A percentile compares a stretch with the other conserved stretches of the same genome.
phyloP scores from a whole-genome alignment of 805 yeast species.

The Candida schatavii region DNA sequence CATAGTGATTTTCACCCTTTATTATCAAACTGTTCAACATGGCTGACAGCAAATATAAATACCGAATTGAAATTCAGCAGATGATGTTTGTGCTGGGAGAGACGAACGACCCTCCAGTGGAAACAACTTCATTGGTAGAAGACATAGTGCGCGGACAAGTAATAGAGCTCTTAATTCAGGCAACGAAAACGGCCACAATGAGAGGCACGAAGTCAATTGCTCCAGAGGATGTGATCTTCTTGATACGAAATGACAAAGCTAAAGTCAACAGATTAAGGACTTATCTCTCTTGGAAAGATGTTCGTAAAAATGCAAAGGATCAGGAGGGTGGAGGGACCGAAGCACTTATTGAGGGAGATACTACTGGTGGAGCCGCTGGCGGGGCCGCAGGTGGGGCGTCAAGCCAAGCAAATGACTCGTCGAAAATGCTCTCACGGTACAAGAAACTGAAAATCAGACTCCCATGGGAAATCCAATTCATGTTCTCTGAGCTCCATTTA shows the following conservation, averaged over 20 bases:
- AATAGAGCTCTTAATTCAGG: slow-evolving; percentile 74
- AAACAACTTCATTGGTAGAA: slow-evolving; percentile 88
- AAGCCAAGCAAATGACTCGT: slow-evolving; percentile 31
- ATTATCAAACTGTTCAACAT: too few relatives aligned
- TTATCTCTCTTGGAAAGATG: slow-evolving; percentile 94
- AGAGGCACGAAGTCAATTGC: slow-evolving; percentile 83
- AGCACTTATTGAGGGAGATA: slow-evolving; percentile 50
- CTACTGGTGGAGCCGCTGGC: slow-evolving; percentile 38
- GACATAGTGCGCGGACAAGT: slow-evolving; percentile 96
- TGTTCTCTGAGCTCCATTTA: slow-evolving; percentile 88
- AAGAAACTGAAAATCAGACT: slow-evolving; percentile 77
- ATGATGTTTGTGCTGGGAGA: slow-evolving; percentile 99
- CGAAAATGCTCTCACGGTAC: slow-evolving; percentile 45
- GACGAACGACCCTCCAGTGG: slow-evolving; percentile 88
- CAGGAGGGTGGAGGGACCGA: slow-evolving; percentile 52
- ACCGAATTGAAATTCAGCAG: slow-evolving; percentile 88
- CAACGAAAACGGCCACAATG: slow-evolving; percentile 70
- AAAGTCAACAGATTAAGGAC: slow-evolving; percentile 90
- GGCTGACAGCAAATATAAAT: slow-evolving; percentile 55
- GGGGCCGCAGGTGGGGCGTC: slow-evolving; percentile 36
- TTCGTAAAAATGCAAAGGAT: slow-evolving; percentile 72
- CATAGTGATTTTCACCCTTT: too few relatives aligned
- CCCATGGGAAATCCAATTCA: slow-evolving; percentile 94
- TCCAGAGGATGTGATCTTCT: slow-evolving; percentile 90
- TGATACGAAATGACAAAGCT: slow-evolving; percentile 90